Evolutionary conservation across 2,329 filamentous ascomycete species (phyloP), one percentile per base, ranked within the genome.

Genomic region (Botrytis porri): DNA sequence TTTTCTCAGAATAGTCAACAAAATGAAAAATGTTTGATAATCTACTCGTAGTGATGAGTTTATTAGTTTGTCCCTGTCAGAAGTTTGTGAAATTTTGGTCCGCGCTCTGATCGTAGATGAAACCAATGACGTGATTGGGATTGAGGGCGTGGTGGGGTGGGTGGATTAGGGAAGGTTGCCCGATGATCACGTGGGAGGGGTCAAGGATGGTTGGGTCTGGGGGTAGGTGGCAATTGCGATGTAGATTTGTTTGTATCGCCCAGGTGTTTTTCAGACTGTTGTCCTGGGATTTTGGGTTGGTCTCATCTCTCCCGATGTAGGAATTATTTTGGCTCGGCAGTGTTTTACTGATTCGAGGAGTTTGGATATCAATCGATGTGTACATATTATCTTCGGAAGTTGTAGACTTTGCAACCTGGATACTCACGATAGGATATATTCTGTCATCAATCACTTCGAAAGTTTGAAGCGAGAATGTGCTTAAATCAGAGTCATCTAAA

Each of bases 101-200:
- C 22, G 20, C 35, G 32, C 32, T 39, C 39, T 39, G 18, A 43
- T 61, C 18, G 10, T 7, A 1, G 39, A 64, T 32, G n/a, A 57
- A 57, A 57, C 51, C 51, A 57, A 59, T 39, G 35, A 61, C 37
- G 37, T 61, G 35, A 54, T 39, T 54, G 25, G 48, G n/a, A 66
- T 51, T 65, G 20, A n/a, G 63, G 12, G 43, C 63, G 63, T 65
- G 63, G 43, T 37, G 62, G 63, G 41, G 62, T 65, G 41, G 20
- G 32, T 22, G 32, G 25, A 22, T 29, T 37, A 25, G 25, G 32
- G 64, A 66, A 66, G 43, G 63, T 66, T 66, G 32, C 25, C 63
- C 63, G 63, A 25, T 16, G 2, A 51, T 66, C 63, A 66, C 63
- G 63, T 66, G 63, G 12, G 32, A 37, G 41, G 63, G 29, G 41